These are phyloP conservation scores for Pythium aquatile DNA, from an alignment of 352 stramenopile species.

Conservation along the genomic window DNA sequence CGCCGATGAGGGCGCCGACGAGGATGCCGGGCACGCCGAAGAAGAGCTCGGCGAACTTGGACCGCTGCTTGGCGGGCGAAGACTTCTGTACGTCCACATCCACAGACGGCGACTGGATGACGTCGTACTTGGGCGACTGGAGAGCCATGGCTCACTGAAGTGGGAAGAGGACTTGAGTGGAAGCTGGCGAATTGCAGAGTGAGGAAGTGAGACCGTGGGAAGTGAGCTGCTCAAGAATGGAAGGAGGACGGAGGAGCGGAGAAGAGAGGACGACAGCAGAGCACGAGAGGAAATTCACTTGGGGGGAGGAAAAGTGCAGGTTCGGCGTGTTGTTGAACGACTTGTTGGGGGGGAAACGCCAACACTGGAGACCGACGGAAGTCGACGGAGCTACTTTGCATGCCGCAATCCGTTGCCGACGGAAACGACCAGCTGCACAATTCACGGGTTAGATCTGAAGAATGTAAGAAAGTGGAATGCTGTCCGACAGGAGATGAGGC, in stretches of 20 bases:
- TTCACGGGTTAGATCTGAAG: not conserved
- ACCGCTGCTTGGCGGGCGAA: not conserved
- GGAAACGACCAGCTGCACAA: not conserved
- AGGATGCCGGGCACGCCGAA: conserved; percentile 26
- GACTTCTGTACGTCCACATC: not conserved
- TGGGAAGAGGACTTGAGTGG: not conserved
- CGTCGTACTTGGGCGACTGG: conserved; percentile 18
- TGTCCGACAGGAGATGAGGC: not conserved
- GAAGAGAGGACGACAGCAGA: too few relatives aligned
- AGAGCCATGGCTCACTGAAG: conserved; percentile 5
- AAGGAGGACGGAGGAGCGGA: not conserved
- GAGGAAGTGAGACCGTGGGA: not conserved
- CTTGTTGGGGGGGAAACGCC: not conserved
- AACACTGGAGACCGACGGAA: not conserved
- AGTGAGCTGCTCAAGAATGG: not conserved
- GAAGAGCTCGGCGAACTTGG: conserved; percentile 20
- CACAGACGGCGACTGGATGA: conserved; percentile 18
- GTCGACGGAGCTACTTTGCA: not conserved
- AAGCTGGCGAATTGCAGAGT: conserved; percentile 8
- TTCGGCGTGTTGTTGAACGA: conserved; percentile 8
- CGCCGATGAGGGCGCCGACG: conserved; percentile 21
- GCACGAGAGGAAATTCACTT: not conserved
- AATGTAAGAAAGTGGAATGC: not conserved
- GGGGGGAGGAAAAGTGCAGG: conserved; percentile 8
- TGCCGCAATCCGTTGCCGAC: conserved; percentile 3